Conservation (phyloP, 176 grass and related monocot genomes). For the Hsuehochloa calcarea region DNA sequence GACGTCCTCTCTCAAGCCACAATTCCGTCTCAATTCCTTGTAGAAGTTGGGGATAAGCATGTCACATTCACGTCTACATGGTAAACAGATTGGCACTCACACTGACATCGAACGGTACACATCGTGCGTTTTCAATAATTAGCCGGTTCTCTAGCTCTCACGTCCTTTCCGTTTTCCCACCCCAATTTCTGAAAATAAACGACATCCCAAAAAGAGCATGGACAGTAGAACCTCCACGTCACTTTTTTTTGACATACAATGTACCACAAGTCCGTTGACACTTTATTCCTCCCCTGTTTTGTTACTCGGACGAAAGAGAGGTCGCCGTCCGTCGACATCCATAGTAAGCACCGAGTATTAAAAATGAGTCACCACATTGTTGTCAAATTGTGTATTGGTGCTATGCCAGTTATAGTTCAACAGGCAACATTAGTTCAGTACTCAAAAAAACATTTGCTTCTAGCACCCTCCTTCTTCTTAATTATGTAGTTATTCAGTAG, state of each 20-base stretch:
- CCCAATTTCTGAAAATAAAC: neutral
- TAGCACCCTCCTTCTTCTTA: too few species aligned
- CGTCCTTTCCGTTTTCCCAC: neutral
- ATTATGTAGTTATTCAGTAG: too few species aligned
- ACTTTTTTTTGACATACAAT: neutral
- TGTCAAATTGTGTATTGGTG: too few species aligned
- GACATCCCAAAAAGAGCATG: neutral
- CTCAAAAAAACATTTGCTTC: too few species aligned
- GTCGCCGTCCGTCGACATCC: neutral
- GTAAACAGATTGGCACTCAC: slow-evolving; percentile 1
- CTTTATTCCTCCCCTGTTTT: too few species aligned
- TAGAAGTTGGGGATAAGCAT: neutral
- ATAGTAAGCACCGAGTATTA: neutral
- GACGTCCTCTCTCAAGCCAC: too few species aligned
- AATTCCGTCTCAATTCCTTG: neutral
- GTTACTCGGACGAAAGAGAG: neutral
- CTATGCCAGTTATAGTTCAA: neutral
- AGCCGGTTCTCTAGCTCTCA: neutral
- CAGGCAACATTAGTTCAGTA: neutral
- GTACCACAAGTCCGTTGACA: neutral
- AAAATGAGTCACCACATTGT: too few species aligned
- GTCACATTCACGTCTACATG: neutral
- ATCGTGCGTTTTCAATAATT: neutral
- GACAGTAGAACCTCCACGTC: slow-evolving; percentile 16
- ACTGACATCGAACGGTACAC: neutral